These are phyloP conservation scores for Saccharum hybrid DNA, from an alignment of 202 grass and related monocot genomes.

Conservation along the genomic window DNA sequence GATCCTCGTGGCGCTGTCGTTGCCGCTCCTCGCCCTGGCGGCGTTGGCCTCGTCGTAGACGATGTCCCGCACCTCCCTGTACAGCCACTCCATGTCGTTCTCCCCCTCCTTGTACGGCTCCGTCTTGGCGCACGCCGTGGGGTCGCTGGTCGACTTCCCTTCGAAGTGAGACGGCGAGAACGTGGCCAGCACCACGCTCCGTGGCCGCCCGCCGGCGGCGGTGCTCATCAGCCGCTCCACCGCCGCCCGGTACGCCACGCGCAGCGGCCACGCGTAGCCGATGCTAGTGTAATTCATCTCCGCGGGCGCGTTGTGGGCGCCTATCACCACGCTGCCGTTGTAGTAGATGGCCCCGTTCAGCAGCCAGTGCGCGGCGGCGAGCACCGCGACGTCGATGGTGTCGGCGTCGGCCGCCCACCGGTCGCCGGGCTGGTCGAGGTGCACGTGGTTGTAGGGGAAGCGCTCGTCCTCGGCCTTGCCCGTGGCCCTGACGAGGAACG, in stretches of 20 bases:
- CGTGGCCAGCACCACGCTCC: conserved; percentile 43
- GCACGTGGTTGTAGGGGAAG: conserved; percentile 31
- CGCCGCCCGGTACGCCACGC: conserved; percentile 14
- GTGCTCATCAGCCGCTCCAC: conserved; percentile 9
- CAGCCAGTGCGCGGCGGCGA: conserved; percentile 57
- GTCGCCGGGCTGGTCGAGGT: conserved; percentile 45
- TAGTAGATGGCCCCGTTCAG: conserved; percentile 43
- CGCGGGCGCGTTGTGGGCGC: conserved; percentile 1
- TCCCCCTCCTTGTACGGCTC: conserved; percentile 53
- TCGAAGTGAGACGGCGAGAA: conserved; percentile 59
- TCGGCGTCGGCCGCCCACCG: conserved; percentile 47
- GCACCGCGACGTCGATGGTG: conserved; percentile 49
- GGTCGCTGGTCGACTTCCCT: conserved; percentile 21
- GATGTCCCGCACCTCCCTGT: conserved; percentile 26
- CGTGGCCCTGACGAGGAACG: conserved; percentile 47
- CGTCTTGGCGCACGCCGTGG: conserved; percentile 45
- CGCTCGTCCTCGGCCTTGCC: conserved; percentile 44
- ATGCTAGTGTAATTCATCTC: neutral
- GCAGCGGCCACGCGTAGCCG: conserved; percentile 18
- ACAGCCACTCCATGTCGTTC: neutral
- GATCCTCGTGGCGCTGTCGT: conserved; percentile 3
- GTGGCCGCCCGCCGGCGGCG: neutral
- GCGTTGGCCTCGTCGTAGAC: conserved; percentile 45
- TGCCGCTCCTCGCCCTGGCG: conserved; percentile 1
- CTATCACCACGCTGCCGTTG: conserved; percentile 41